Evolutionary conservation across 179 eudicot species (phyloP), one percentile per base, ranked within the genome.

Genomic region (Gypsophila paniculata): DNA sequence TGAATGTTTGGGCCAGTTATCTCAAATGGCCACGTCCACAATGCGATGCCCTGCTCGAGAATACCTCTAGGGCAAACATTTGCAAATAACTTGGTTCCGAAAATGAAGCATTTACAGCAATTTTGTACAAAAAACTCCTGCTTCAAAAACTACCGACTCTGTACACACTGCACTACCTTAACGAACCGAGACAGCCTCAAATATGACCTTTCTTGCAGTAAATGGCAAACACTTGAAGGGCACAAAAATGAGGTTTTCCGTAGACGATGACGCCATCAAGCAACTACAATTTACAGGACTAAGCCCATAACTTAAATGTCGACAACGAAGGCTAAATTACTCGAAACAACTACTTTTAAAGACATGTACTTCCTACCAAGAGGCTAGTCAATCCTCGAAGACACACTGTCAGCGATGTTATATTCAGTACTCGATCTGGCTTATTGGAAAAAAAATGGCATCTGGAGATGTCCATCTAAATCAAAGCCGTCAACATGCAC

Each of bases 401-500:
- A 22, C 15, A 6, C 19, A 46, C 58, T 25, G 21, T 17, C 70
- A 48, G 70, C 70, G 49, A 67, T 23, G 38, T 34, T 49, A 22
- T 44, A 44, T 44, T 29, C 42, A 14, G 38, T 23, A 46, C 70
- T 66, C 55, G 18, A 23, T 44, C 34, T 25, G 25, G 26, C 68
- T 38, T 38, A 6, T 46, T 2, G 19, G 44, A 29, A 61, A 61
- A 61, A 61, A 14, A 14, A 4, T 19, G 29, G 34, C n/a, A 29
- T 15, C 38, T 26, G n/a, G 0, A 14, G 63, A 60, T 17, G 6
- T 25, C 34, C 63, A 60, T 46, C 36, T 13, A 15, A 44, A 21
- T 44, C 69, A 65, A 18, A 44, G 52, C 54, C 69, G 46, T 21
- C 69, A 11, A 7, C 69, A 42, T 21, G 54, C 54, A 22, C 69